Evolutionary conservation across 306 rosid species (phyloP), one percentile per base, ranked within the genome.

Genomic region (Hylodesmum podocarpum): DNA sequence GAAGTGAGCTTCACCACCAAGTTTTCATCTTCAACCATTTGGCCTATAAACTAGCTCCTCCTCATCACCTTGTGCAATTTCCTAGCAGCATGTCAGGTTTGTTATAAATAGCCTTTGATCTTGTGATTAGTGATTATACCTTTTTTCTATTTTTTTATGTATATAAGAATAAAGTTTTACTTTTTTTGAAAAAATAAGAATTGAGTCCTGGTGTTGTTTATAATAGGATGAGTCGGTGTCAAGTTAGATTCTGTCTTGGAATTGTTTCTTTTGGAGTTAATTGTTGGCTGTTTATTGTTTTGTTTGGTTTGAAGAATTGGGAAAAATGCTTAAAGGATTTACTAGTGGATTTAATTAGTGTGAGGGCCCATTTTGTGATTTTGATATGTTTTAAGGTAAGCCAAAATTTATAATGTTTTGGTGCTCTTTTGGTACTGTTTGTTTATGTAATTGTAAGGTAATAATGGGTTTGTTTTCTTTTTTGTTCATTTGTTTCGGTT

Each of bases 1-100:
- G 78, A 88, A 73, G 79, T 49, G 97, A 94, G 84, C 86, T 94
- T 73, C 70, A 81, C 8, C 86, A 76, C 27, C 97, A 94, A 84
- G 67, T 84, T 74, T 65, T 82, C 67, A 88, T 91, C 77, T 86
- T 83, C 79, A 87, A 82, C 74, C 86, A 87, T 37, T 67, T 94
- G 53, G 85, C 55, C 0, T 72, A 70, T 70, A 87, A 87, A 7
- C 51, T 85, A 22, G 84, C 87, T 71, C 85, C 88, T 68, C 97
- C 97, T 70, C 29, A 36, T 19, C 82, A 84, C 49, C 90, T 88
- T 58, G 76, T 84, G 63, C 91, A 67, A 13, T 82, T 76, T 66
- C 83, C 87, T 47, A 88, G 55, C 81, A 75, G 84, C 77, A 82
- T 89, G 93, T 37, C 72, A 61, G 84, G 79, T 81, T 81, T 54